Evolutionary conservation across 768 basidiomycete genomes (phyloP).

Genomic region (Fomitopsis serialis): DNA sequence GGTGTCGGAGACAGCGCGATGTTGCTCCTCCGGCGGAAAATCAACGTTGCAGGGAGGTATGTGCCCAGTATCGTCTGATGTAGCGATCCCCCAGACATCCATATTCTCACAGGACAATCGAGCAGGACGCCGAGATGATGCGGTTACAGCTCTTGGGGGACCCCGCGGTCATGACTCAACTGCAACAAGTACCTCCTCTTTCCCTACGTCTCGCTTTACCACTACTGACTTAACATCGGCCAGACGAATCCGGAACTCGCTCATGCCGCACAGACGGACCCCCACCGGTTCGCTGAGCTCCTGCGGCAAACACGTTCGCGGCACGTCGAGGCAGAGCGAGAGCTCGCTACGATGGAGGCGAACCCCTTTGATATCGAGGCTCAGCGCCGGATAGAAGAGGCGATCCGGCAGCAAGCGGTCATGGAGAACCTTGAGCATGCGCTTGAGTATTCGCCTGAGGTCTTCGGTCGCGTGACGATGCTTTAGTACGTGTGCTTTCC

Average conservation of each 20-base stretch:
- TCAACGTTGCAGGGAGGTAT: constrained; percentile 40
- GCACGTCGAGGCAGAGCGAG: constrained; percentile 50
- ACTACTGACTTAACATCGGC: background rate
- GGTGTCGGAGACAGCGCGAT: constrained; percentile 63
- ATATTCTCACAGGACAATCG: constrained; percentile 45
- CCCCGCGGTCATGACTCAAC: constrained; percentile 68
- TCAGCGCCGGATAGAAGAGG: constrained; percentile 89
- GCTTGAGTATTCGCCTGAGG: constrained; percentile 88
- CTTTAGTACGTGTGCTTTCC: constrained; percentile 68
- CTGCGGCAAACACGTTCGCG: constrained; percentile 56
- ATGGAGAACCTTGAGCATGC: constrained; percentile 93
- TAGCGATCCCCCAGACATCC: background rate
- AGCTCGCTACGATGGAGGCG: constrained; percentile 67
- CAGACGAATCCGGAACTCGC: constrained; percentile 84
- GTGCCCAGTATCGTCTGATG: constrained; percentile 5
- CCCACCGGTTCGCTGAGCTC: constrained; percentile 70
- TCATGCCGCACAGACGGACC: constrained; percentile 59
- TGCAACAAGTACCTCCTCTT: constrained; percentile 53
- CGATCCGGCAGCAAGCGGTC: constrained; percentile 84
- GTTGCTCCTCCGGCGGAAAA: constrained; percentile 63
- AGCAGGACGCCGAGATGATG: constrained; percentile 88
- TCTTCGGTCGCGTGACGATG: constrained; percentile 94
- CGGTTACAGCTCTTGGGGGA: constrained; percentile 83
- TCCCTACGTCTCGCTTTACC: background rate
- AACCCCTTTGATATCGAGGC: constrained; percentile 92